Evolutionary conservation across 1,284 basidiomycete species (phyloP).

Genomic region (Puccinia hordei): DNA sequence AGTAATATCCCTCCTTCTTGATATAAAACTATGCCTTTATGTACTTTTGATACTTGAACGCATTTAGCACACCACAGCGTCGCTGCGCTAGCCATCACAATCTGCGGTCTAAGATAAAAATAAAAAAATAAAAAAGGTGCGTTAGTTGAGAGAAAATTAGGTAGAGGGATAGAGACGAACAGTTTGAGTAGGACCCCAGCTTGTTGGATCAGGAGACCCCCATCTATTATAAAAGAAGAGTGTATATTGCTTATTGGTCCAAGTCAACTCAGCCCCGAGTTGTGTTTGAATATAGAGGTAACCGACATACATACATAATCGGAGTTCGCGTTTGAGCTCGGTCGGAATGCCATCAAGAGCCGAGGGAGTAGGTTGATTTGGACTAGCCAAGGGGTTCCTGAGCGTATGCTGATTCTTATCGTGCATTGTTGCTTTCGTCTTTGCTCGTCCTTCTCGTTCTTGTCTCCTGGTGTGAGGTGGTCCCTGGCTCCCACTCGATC

Average conservation of each 20-base stretch:
- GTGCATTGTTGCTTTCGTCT: too few relatives aligned
- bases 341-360: background rate
- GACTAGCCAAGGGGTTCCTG: conserved; percentile 30
- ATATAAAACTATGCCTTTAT: too few relatives aligned
- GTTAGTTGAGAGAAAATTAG: background rate
- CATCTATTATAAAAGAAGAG: conserved; percentile 52
- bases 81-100: conserved; percentile 92
- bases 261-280: too few relatives aligned
- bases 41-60: too few relatives aligned
- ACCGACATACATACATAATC: conserved; percentile 23
- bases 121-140: background rate
- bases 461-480: too few relatives aligned
- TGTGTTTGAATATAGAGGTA: background rate
- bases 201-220: conserved; percentile 81
- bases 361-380: conserved; percentile 22
- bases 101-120: conserved; percentile 73
- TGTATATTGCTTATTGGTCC: background rate
- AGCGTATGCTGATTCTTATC: too few relatives aligned
- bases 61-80: too few relatives aligned
- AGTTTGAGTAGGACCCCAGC: conserved; percentile 85
- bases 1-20: too few relatives aligned
- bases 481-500: too few relatives aligned
- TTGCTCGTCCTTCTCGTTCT: too few relatives aligned
- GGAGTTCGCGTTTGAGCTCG: conserved; percentile 31
- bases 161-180: conserved; percentile 63